Percentiles rank a stretch among this genome's conserved stretches.
phyloP scores from a whole-genome alignment of 169 alveolate species.

The Eimeria necatrix region DNA sequence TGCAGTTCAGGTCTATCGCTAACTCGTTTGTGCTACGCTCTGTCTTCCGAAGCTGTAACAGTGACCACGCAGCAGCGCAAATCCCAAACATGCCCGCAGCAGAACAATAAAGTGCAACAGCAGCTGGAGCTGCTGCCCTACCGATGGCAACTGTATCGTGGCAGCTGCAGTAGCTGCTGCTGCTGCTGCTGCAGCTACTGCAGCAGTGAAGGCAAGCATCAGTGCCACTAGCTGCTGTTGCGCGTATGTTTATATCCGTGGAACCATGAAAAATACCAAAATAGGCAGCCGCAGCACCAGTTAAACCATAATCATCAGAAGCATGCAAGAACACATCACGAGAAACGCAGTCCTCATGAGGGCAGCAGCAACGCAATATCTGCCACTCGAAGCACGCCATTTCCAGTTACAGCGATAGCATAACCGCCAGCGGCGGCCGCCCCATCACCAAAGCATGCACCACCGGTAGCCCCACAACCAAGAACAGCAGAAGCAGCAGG shows the following conservation, averaged over 20 bases:
- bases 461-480: background rate
- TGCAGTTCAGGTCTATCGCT: constrained; percentile 90
- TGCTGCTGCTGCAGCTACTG: background rate
- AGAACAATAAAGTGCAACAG: background rate
- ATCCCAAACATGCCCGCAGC: constrained; percentile 46
- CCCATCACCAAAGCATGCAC: background rate
- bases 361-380: no score
- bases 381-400: no score
- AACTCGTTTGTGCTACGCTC: constrained; percentile 92
- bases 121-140: background rate
- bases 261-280: no score
- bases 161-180: background rate
- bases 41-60: constrained; percentile 85
- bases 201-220: background rate
- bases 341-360: no score
- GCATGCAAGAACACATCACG: no score
- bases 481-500: constrained; percentile 19
- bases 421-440: background rate
- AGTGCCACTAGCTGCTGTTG: background rate
- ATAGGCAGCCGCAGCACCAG: background rate
- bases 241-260: no score
- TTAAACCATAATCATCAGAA: background rate
- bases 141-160: background rate
- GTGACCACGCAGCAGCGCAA: constrained; percentile 23
- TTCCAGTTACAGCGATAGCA: no score